Conservation (phyloP, 352 stramenopile genomes). For the Phytophthora foliorum region DNA sequence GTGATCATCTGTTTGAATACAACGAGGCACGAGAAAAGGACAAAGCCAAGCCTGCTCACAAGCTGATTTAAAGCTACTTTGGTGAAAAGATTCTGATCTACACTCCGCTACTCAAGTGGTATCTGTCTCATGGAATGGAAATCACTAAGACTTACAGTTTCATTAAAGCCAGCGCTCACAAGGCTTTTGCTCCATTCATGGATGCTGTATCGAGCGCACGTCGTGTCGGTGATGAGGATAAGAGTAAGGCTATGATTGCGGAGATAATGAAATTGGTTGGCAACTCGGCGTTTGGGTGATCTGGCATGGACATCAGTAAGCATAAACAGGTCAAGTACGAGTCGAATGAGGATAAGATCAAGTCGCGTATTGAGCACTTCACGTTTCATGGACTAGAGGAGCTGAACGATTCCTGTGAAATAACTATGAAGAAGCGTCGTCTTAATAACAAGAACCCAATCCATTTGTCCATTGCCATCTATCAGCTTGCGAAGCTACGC, state of each 20-base stretch:
- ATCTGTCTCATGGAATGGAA: constrained; percentile 39
- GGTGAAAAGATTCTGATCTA: constrained; percentile 49
- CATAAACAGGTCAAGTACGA: constrained; percentile 13
- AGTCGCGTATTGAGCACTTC: constrained; percentile 12
- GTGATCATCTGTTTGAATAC: constrained; percentile 41
- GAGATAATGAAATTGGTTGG: constrained; percentile 6
- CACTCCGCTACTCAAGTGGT: constrained; percentile 48
- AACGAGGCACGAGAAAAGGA: constrained; percentile 11
- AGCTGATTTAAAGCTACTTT: constrained; percentile 50
- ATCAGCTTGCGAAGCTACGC: no score
- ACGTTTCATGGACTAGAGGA: constrained; percentile 8
- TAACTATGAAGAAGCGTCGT: constrained; percentile 3
- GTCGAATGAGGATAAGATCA: constrained; percentile 4
- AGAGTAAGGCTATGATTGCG: constrained; percentile 17
- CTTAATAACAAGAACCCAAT: constrained; percentile 13
- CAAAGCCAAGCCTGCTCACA: constrained; percentile 10
- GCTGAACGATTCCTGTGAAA: constrained; percentile 12
- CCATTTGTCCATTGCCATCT: constrained; percentile 6
- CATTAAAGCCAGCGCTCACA: constrained; percentile 27
- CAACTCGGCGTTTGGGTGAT: constrained; percentile 14
- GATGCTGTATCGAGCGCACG: constrained; percentile 38
- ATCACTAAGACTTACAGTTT: constrained; percentile 43
- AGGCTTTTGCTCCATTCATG: constrained; percentile 31
- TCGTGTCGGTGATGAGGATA: constrained; percentile 35
- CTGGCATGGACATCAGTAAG: constrained; percentile 16